phyloP scores from a whole-genome alignment of 306 rosid genomes.

The Castanea mollissima region DNA sequence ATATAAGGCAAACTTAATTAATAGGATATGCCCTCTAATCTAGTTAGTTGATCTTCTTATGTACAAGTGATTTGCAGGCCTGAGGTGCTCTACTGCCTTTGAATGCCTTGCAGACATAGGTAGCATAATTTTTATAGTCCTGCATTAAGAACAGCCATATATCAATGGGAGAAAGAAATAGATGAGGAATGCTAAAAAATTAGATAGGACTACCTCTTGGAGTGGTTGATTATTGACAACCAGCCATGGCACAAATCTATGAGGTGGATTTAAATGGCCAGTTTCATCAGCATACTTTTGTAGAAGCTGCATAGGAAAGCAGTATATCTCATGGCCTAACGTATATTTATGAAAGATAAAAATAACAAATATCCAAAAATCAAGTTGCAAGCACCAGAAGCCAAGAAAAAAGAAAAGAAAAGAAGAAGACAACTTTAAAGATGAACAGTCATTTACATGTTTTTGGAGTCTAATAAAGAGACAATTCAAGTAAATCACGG shows the following conservation, averaged over 20 bases:
- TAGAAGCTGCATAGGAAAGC: slow-evolving; percentile 42
- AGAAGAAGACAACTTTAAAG: too few relatives aligned
- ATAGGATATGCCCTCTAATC: background rate
- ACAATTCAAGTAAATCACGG: too few relatives aligned
- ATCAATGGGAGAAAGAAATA: background rate
- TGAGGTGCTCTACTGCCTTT: slow-evolving; percentile 23
- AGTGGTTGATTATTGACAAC: slow-evolving; percentile 54
- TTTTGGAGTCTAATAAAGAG: too few relatives aligned
- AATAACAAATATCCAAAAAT: too few relatives aligned
- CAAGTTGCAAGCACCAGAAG: too few relatives aligned
- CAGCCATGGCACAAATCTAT: slow-evolving; percentile 56
- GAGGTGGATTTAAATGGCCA: slow-evolving; percentile 42
- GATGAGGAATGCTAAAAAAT: background rate
- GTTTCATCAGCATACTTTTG: slow-evolving; percentile 33
- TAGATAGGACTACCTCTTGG: slow-evolving; percentile 31
- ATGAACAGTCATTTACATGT: too few relatives aligned
- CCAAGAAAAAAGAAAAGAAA: too few relatives aligned
- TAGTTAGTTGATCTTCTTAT: background rate
- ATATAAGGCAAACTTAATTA: background rate
- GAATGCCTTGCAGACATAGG: slow-evolving; percentile 44
- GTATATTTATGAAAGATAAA: background rate
- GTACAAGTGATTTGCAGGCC: slow-evolving; percentile 21
- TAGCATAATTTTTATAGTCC: slow-evolving; percentile 37
- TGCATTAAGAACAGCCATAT: slow-evolving; percentile 20
- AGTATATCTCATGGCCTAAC: background rate